Evolutionary conservation across 2,329 filamentous ascomycete species (phyloP).

Genomic region (Ceratocystis alfenasii): DNA sequence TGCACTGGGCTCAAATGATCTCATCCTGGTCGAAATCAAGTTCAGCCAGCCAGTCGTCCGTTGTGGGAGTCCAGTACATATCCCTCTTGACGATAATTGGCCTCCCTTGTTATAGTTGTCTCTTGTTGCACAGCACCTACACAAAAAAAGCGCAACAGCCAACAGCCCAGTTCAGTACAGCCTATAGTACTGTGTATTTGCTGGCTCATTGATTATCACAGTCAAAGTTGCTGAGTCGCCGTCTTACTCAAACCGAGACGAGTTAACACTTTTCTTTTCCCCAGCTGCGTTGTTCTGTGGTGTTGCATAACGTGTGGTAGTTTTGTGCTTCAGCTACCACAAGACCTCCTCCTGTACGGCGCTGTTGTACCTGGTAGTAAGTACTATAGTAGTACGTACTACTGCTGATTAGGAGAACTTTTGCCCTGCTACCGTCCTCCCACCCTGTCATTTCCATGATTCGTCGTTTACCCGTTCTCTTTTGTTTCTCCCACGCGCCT

Average conservation of each 20-base stretch:
- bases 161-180: neutral
- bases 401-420: neutral
- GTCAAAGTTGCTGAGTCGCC: neutral
- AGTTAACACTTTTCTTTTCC: neutral
- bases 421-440: neutral
- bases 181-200: neutral
- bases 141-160: neutral
- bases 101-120: neutral
- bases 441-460: slow-evolving; percentile 9
- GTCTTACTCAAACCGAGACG: neutral
- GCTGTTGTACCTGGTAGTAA: neutral
- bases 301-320: slow-evolving; percentile 2
- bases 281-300: neutral
- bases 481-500: slow-evolving; percentile 4
- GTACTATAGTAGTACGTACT: neutral
- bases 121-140: slow-evolving; percentile 5
- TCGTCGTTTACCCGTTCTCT: neutral
- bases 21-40: neutral
- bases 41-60: neutral
- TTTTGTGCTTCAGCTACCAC: neutral
- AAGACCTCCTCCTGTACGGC: neutral
- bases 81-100: neutral
- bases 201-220: neutral
- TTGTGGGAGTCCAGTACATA: neutral
- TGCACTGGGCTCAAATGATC: neutral